Evolutionary conservation across 495 filamentous ascomycete species (phyloP), one percentile per base, ranked within the genome.

Genomic region (Trichoderma reesei): DNA sequence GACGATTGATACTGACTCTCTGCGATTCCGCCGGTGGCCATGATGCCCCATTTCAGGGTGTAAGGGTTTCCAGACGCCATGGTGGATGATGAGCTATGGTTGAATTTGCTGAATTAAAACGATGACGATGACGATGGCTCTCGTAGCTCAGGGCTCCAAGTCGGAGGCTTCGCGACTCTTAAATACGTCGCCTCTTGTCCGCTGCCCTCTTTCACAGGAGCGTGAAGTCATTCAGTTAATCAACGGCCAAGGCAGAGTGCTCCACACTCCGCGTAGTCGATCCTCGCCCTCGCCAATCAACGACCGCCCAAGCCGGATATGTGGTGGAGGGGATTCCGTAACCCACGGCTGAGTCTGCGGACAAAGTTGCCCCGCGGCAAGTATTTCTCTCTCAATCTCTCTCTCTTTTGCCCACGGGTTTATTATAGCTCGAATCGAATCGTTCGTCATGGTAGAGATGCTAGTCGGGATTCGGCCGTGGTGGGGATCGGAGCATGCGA

Each of bases 11-110:
- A 76, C 79, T 71, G 75, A 89, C 87, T 82, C 72, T 86, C 79
- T 37, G 90, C 90, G 66, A 94, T 92, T 71, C 88, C 82, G 62
- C 90, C 90, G 26, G 90, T 92, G 68, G 90, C 90, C 75, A 94
- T 78, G 71, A 94, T 92, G 72, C 90, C 90, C 90, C 90, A 92
- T 66, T 80, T 82, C 59, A 89, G 70, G 64, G 82, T 85, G 70
- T 84, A 84, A 3, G 85, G 84, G 67, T 75, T 46, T 42, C 68
- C 70, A 44, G 77, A 73, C 13, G 77, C 70, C 78, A 80, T 80
- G 36, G 67, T 67, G 36, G n/a, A 18, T 65, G 63, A 18, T 41
- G 63, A 38, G 4, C 39, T 64, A 9, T 36, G 38, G 41, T 18
- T 54, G 18, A 4, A 14, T 14, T 42, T 26, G 11, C n/a, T 34